A percentile compares a stretch with the other conserved stretches of the same genome.
Evolutionary conservation across 2,329 filamentous ascomycete genomes (phyloP).

Genomic region (Corinectria fuckeliana): DNA sequence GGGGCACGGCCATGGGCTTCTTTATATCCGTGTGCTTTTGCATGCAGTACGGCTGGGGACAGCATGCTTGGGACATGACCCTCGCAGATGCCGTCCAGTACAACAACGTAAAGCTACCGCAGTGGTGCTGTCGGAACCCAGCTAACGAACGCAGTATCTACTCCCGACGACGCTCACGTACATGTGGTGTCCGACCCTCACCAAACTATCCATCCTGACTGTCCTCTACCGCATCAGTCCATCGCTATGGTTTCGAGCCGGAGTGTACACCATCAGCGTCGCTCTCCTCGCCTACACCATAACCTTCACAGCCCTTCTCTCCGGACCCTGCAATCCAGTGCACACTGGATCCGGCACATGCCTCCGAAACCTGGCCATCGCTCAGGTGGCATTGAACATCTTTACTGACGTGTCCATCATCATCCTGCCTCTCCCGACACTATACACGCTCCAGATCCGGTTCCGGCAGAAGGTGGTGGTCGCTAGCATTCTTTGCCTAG

Average conservation of each 20-base stretch:
- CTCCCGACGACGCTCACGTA: constrained; percentile 14
- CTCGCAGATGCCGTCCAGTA: constrained; percentile 7
- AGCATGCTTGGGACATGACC: constrained; percentile 18
- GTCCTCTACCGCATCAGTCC: constrained; percentile 11
- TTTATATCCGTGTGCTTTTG: constrained; percentile 14
- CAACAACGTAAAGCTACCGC: constrained; percentile 6
- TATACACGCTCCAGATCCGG: constrained; percentile 5
- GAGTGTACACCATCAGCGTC: not conserved
- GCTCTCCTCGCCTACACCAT: constrained; percentile 6
- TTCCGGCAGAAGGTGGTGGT: constrained; percentile 13
- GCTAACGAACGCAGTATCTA: constrained; percentile 3
- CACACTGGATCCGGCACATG: constrained; percentile 2
- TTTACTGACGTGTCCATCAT: constrained; percentile 12
- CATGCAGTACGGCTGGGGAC: constrained; percentile 19
- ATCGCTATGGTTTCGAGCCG: not conserved
- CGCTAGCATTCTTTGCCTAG: constrained; percentile 3
- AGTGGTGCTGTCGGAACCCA: not conserved
- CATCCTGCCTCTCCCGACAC: constrained; percentile 5
- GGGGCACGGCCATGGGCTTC: constrained; percentile 14
- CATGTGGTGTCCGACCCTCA: constrained; percentile 18
- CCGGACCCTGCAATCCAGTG: constrained; percentile 13
- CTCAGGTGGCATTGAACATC: constrained; percentile 17
- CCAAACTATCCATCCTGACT: constrained; percentile 15
- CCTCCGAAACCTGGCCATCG: constrained; percentile 14
- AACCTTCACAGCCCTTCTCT: constrained; percentile 4